Percentiles rank a stretch among this genome's conserved stretches.
Evolutionary conservation across 441 rosid species (phyloP).

Genomic region (Pelargonium fulgidum): DNA sequence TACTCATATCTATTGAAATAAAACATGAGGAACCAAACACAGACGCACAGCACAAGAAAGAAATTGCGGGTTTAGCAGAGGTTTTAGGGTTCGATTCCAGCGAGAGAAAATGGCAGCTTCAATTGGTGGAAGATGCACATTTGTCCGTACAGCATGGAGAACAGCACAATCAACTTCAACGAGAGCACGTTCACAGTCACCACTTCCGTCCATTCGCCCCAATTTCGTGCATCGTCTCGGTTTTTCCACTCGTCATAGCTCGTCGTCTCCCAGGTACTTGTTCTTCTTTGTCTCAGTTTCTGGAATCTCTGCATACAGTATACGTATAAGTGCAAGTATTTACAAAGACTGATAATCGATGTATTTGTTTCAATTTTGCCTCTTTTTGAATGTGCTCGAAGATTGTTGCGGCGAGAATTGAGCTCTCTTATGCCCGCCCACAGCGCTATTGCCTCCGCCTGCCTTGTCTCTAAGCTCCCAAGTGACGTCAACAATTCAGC

Average conservation of each 20-base stretch:
- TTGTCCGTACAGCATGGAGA: conserved; percentile 31
- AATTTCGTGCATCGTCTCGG: conserved; percentile 20
- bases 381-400: conserved; percentile 20
- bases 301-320: neutral
- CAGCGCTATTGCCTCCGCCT: conserved; percentile 51
- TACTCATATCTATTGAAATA: too few species aligned
- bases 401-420: conserved; percentile 53
- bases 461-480: conserved; percentile 68
- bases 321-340: neutral
- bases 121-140: conserved; percentile 40
- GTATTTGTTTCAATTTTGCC: neutral
- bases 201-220: conserved; percentile 12
- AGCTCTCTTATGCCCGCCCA: conserved; percentile 55
- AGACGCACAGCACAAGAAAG: too few species aligned
- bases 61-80: conserved; percentile 30
- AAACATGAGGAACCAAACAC: too few species aligned
- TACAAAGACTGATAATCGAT: too few species aligned
- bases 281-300: conserved; percentile 2
- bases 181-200: conserved; percentile 16
- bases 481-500: conserved; percentile 28
- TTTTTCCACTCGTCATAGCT: conserved; percentile 17
- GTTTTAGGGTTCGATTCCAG: conserved; percentile 29
- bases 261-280: conserved; percentile 27
- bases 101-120: conserved; percentile 14
- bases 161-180: conserved; percentile 15